A percentile compares a stretch with the other conserved stretches of the same genome.
Conservation (phyloP, 805 yeast genomes). For the Candida palmyrensis region DNA sequence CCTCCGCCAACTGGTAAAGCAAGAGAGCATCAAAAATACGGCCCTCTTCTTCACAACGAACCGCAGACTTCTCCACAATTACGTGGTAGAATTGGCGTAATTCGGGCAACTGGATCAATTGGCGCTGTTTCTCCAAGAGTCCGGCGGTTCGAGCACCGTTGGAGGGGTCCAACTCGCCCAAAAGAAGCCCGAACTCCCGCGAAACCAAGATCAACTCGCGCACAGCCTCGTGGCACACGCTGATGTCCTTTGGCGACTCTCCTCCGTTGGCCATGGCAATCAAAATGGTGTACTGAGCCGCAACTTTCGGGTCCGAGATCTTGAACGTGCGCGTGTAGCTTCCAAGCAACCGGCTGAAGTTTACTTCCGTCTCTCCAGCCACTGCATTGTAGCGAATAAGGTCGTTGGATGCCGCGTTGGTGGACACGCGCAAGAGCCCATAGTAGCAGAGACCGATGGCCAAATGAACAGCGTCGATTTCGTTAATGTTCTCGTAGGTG, state of each 20-base stretch:
- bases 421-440: conserved; percentile 55
- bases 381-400: conserved; percentile 27
- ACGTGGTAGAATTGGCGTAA: conserved; percentile 57
- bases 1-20: conserved; percentile 84
- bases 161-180: conserved; percentile 71
- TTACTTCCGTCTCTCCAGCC: conserved; percentile 31
- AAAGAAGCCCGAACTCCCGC: conserved; percentile 70
- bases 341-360: conserved; percentile 65
- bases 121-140: conserved; percentile 71
- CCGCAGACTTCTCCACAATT: conserved; percentile 82
- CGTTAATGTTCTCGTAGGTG: conserved; percentile 53
- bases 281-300: conserved; percentile 80
- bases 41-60: conserved; percentile 87
- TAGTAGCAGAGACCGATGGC: conserved; percentile 76
- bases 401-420: conserved; percentile 20
- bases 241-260: conserved; percentile 38
- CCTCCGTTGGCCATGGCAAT: conserved; percentile 49
- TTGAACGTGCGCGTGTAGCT: conserved; percentile 80
- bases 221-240: conserved; percentile 69
- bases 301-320: conserved; percentile 80
- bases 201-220: conserved; percentile 83
- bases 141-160: conserved; percentile 82
- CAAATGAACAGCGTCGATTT: conserved; percentile 84
- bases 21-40: conserved; percentile 78
- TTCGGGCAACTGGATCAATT: conserved; percentile 53